Conservation (phyloP, 768 basidiomycete genomes). For the Suillus spraguei region DNA sequence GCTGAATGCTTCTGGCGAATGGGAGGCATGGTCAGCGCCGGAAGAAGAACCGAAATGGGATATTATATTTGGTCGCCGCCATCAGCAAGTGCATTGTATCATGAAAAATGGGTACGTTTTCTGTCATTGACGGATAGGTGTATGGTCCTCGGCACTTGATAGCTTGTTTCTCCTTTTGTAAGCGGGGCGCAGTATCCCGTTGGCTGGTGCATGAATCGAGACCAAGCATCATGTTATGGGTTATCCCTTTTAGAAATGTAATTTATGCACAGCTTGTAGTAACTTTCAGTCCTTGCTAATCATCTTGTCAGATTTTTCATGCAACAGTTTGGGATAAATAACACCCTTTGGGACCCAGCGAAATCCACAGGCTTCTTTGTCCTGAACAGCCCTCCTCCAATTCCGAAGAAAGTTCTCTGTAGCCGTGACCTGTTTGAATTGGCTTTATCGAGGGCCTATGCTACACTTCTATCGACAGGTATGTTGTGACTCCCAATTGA, state of each 20-base stretch:
- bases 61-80: conserved; percentile 14
- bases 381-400: neutral
- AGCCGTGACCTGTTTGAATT: conserved; percentile 7
- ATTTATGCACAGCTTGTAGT: too few species aligned
- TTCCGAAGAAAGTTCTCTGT: neutral
- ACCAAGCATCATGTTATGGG: conserved; percentile 1
- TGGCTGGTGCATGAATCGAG: conserved; percentile 2
- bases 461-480: conserved; percentile 18
- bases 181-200: neutral
- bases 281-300: neutral
- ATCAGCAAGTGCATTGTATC: neutral
- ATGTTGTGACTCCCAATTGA: neutral
- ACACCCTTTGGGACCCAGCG: neutral
- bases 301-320: conserved; percentile 1
- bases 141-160: neutral
- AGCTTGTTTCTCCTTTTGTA: conserved; percentile 4
- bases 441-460: conserved; percentile 8
- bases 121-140: neutral
- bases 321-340: neutral
- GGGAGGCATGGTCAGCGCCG: neutral
- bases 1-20: neutral
- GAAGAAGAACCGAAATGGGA: conserved; percentile 8
- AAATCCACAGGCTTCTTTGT: rapidly evolving
- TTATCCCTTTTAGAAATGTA: conserved; percentile 1
- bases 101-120: conserved; percentile 10